Percentiles rank a stretch among this genome's conserved stretches.
phyloP scores from a whole-genome alignment of 768 basidiomycete genomes.

The Lactarius tabidus region DNA sequence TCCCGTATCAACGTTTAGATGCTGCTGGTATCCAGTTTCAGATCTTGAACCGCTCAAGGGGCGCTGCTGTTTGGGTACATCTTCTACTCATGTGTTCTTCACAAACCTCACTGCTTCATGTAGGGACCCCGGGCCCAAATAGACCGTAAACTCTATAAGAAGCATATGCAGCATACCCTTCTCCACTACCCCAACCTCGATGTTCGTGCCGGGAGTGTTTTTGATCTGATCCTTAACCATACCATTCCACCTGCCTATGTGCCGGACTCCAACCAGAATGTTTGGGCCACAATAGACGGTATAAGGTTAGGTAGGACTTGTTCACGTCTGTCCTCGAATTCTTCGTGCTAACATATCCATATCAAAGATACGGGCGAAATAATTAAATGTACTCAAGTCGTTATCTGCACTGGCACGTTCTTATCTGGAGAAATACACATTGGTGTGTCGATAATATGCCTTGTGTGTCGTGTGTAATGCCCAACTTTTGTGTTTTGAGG shows the following conservation, averaged over 20 bases:
- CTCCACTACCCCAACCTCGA: conserved; percentile 64
- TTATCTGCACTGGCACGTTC: conserved; percentile 90
- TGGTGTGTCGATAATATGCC: conserved; percentile 39
- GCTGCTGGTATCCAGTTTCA: conserved; percentile 87
- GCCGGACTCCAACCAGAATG: conserved; percentile 27
- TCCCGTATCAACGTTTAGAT: conserved; percentile 42
- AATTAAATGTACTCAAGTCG: conserved; percentile 73
- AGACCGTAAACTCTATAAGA: conserved; percentile 79
- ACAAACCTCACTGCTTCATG: not conserved
- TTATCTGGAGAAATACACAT: conserved; percentile 90
- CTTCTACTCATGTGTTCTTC: not conserved
- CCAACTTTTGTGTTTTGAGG: conserved; percentile 37
- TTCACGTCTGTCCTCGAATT: not conserved
- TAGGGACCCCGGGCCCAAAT: conserved; percentile 90
- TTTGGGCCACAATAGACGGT: conserved; percentile 57
- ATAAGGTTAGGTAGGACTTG: conserved; percentile 55
- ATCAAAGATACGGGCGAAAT: conserved; percentile 64
- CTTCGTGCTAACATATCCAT: conserved; percentile 15
- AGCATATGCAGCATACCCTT: conserved; percentile 70
- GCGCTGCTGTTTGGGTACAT: conserved; percentile 84
- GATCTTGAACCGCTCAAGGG: conserved; percentile 80
- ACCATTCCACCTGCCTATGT: conserved; percentile 30
- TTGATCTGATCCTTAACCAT: conserved; percentile 68
- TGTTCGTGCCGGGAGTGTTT: conserved; percentile 68
- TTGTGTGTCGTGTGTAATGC: not conserved